Evolutionary conservation across 306 rosid genomes (phyloP), one percentile per base, ranked within the genome.

Genomic region (Hylodesmum podocarpum): DNA sequence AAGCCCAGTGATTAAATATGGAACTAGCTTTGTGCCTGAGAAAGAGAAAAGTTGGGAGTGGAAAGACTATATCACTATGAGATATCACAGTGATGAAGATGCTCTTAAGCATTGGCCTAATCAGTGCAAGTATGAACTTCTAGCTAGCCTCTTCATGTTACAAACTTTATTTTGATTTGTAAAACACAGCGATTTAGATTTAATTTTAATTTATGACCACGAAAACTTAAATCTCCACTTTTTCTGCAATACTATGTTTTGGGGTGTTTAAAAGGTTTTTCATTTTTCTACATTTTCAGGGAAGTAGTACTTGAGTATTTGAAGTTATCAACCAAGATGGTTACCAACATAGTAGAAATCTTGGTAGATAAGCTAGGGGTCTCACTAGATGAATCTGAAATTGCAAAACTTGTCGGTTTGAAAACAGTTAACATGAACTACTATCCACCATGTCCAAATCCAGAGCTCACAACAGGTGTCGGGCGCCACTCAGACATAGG

Each of bases 21-120:
- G 84, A 1, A 90, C 89, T 2, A 88, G 91, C 82, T 90, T 90
- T 71, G 90, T 44, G 39, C 92, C 95, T 19, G 89, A 90, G 83
- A 86, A 68, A 41, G 95, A 90, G 79, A 79, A 73, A 47, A 83
- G 87, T 0, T 73, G 86, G 86, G 90, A 88, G 53, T 90, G 95
- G 92, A 90, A 84, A 80, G 92, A 88, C 44, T 86, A 86, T 51
- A 18, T 88, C 5, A 86, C 83, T 24, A 86, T 90, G 95, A 74
- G 36, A 10, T 86, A 86, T 44, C 80, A 72, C 41, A 50, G 0
- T 37, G 95, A 90, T 64, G 84, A 73, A 24, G 90, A 87, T 50
- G 91, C 94, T 75, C 83, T 79, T 61, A 54, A n/a, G n/a, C 66
- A 43, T 63, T 85, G 94, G 91, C 91, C 94, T 15, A 50, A 66